phyloP scores from a whole-genome alignment of 1,139 yeast genomes.

The Debaryomyces coudertii region DNA sequence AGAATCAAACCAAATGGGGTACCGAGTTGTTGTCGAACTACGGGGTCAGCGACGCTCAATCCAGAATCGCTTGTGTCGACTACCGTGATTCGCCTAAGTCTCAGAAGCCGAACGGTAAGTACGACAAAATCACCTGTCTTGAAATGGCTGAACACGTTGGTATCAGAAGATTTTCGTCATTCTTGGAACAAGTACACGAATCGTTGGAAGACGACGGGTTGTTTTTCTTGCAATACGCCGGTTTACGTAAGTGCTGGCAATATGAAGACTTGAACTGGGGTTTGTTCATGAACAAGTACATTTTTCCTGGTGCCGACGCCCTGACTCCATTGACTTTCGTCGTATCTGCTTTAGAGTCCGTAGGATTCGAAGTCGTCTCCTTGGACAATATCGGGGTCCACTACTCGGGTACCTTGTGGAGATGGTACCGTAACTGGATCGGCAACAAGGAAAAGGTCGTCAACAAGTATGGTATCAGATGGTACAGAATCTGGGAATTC shows the following conservation, averaged over 20 bases:
- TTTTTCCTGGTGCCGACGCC: constrained; percentile 98
- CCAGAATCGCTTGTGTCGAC: constrained; percentile 79
- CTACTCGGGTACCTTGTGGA: constrained; percentile 89
- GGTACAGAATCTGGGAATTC: constrained; percentile 95
- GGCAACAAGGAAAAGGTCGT: constrained; percentile 78
- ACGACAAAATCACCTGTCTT: constrained; percentile 86
- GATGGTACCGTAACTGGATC: constrained; percentile 96
- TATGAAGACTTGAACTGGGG: constrained; percentile 96
- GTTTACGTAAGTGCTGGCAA: constrained; percentile 91
- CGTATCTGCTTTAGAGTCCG: constrained; percentile 72
- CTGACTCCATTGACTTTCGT: constrained; percentile 91
- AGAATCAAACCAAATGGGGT: constrained; percentile 92
- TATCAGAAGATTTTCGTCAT: constrained; percentile 76
- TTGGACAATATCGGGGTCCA: constrained; percentile 91
- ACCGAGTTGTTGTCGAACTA: constrained; percentile 67
- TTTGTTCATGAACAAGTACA: constrained; percentile 91
- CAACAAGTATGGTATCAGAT: constrained; percentile 81
- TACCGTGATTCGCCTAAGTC: constrained; percentile 90
- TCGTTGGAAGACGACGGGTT: constrained; percentile 91
- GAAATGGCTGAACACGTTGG: constrained; percentile 99
- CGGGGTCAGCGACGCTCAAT: constrained; percentile 70
- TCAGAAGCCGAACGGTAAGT: constrained; percentile 56
- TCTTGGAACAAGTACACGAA: constrained; percentile 78
- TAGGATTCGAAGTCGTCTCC: constrained; percentile 84
- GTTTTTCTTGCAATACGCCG: constrained; percentile 87